Percentiles rank a stretch among this genome's conserved stretches.
Evolutionary conservation across 768 basidiomycete species (phyloP).

Genomic region (Cyclocybe aegerita): DNA sequence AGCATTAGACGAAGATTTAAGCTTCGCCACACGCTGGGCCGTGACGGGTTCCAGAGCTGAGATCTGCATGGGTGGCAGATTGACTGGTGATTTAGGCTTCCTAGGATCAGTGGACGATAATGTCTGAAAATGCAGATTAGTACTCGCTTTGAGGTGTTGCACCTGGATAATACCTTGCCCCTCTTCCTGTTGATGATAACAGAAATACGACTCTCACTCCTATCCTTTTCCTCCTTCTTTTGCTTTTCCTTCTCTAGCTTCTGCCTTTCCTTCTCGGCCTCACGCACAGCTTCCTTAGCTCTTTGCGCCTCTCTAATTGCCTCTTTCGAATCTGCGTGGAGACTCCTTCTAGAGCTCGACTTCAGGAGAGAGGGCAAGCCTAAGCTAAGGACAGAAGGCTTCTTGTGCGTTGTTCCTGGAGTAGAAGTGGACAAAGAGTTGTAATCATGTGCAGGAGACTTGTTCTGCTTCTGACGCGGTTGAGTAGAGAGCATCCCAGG

Average conservation of each 20-base stretch:
- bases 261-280: constrained; percentile 49
- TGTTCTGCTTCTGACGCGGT: constrained; percentile 39
- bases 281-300: constrained; percentile 39
- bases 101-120: constrained; percentile 80
- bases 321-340: constrained; percentile 70
- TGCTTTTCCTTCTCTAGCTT: constrained; percentile 50
- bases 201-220: constrained; percentile 89
- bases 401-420: constrained; percentile 67
- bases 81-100: constrained; percentile 67
- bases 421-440: constrained; percentile 52
- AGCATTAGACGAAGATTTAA: constrained; percentile 58
- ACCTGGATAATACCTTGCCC: constrained; percentile 66
- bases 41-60: constrained; percentile 79
- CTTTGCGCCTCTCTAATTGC: constrained; percentile 42
- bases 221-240: constrained; percentile 81
- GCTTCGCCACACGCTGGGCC: constrained; percentile 80
- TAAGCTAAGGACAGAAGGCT: constrained; percentile 79
- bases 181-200: constrained; percentile 85
- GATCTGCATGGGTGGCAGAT: constrained; percentile 90
- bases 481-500: constrained; percentile 31
- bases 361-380: constrained; percentile 83
- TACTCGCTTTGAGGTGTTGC: constrained; percentile 4
- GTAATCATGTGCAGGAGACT: constrained; percentile 55
- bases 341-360: constrained; percentile 78
- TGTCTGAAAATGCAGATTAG: constrained; percentile 50